Percentiles rank a stretch among this genome's conserved stretches.
These are phyloP conservation scores for Sclerotinia minor DNA, from an alignment of 2,329 filamentous ascomycete genomes.

Conservation along the genomic window DNA sequence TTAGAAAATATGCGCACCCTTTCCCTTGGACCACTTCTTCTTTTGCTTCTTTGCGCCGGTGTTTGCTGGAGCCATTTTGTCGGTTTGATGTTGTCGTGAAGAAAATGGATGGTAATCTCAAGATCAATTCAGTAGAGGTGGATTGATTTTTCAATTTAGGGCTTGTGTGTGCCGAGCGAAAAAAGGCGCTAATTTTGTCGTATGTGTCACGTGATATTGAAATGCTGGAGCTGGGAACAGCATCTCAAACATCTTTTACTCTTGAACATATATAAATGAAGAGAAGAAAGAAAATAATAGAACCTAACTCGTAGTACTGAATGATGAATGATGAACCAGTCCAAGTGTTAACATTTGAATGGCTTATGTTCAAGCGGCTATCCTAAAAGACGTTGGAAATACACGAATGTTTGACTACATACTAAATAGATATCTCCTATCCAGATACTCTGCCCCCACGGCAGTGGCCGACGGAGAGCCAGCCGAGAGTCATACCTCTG, in stretches of 20 bases:
- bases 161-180: conserved; percentile 26
- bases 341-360: neutral
- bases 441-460: neutral
- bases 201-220: neutral
- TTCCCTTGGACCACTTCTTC: conserved; percentile 67
- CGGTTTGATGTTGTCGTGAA: conserved; percentile 27
- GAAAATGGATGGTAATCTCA: conserved; percentile 16
- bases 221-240: too few species aligned
- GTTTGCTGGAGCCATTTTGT: conserved; percentile 50
- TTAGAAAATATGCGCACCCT: conserved; percentile 47
- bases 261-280: too few species aligned
- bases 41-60: conserved; percentile 77
- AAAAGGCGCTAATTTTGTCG: conserved; percentile 17
- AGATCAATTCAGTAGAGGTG: conserved; percentile 23
- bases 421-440: neutral
- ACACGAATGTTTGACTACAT: neutral
- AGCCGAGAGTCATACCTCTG: too few species aligned
- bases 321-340: neutral
- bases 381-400: neutral
- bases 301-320: neutral
- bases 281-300: too few species aligned
- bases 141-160: conserved; percentile 25
- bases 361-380: neutral
- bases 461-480: neutral
- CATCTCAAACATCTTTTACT: too few species aligned